Evolutionary conservation across 1,139 yeast genomes (phyloP).

Genomic region (Lodderomyces metapsilosis): DNA sequence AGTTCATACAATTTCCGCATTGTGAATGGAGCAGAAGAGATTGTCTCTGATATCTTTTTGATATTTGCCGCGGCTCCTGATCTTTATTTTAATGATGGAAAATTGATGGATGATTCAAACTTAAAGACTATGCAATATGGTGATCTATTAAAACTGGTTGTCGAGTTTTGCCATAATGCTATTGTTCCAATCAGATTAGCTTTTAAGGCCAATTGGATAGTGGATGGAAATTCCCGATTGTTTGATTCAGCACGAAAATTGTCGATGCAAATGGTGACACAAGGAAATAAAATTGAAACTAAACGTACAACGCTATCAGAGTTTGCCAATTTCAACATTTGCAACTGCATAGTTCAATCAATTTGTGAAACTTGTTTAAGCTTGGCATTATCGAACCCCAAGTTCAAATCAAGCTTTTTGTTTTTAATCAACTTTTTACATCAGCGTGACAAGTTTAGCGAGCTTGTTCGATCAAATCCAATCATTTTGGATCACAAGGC

Average conservation of each 20-base stretch:
- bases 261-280: constrained; percentile 31
- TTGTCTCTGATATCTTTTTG: constrained; percentile 36
- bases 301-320: constrained; percentile 23
- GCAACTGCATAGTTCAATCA: constrained; percentile 34
- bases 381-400: constrained; percentile 35
- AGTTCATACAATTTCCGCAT: constrained; percentile 11
- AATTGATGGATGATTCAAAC: constrained; percentile 22
- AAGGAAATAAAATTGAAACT: constrained; percentile 18
- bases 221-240: constrained; percentile 20
- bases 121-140: constrained; percentile 15
- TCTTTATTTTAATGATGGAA: constrained; percentile 32
- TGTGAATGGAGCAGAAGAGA: constrained; percentile 27
- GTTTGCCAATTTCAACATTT: constrained; percentile 28
- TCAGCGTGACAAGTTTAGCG: constrained; percentile 20
- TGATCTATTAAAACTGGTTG: constrained; percentile 17
- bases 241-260: constrained; percentile 39
- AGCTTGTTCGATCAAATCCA: constrained; percentile 22
- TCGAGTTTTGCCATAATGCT: constrained; percentile 26
- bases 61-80: constrained; percentile 36
- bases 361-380: constrained; percentile 39
- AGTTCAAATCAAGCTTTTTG: constrained; percentile 38
- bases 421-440: constrained; percentile 35
- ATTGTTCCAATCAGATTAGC: constrained; percentile 35
- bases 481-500: constrained; percentile 19
- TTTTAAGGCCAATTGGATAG: constrained; percentile 22